Evolutionary conservation across 352 stramenopile species (phyloP).

Genomic region (Paralagenidium karlingii): DNA sequence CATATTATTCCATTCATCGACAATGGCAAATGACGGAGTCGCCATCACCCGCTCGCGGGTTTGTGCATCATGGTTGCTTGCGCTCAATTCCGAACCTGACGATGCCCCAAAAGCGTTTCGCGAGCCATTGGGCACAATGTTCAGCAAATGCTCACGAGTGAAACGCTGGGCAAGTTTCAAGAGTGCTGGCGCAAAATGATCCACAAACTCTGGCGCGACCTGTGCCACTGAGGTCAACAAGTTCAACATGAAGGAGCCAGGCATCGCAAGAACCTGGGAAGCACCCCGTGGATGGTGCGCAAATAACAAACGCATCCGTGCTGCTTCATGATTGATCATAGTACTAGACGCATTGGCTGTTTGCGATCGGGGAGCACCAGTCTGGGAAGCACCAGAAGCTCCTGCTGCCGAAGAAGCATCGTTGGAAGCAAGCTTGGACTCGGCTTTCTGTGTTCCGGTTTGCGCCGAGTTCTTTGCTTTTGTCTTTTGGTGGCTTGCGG

Average conservation of each 20-base stretch:
- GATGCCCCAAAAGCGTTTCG: no score
- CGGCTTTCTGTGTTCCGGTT: constrained; percentile 4
- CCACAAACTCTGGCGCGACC: constrained; percentile 50
- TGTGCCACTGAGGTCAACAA: constrained; percentile 47
- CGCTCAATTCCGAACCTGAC: no score
- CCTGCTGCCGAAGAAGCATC: neutral
- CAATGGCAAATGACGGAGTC: constrained; percentile 72
- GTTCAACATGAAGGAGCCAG: constrained; percentile 58
- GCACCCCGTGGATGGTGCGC: constrained; percentile 26
- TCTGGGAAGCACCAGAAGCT: neutral
- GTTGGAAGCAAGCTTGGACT: constrained; percentile 2
- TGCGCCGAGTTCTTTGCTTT: neutral
- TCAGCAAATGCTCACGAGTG: constrained; percentile 73
- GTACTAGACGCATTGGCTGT: constrained; percentile 6
- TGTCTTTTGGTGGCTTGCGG: constrained; percentile 6
- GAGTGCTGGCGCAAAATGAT: constrained; percentile 62
- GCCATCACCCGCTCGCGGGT: constrained; percentile 73
- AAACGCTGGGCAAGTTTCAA: constrained; percentile 77
- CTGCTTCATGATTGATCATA: constrained; percentile 41
- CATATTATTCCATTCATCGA: constrained; percentile 75
- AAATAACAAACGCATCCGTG: constrained; percentile 37
- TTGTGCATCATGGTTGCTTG: no score
- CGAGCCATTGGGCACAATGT: no score
- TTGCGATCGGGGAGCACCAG: neutral
- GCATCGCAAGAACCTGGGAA: constrained; percentile 23